These are phyloP conservation scores for Fennellomyces sp. DNA, from an alignment of 371 early-diverging fungal species.

Conservation along the genomic window DNA sequence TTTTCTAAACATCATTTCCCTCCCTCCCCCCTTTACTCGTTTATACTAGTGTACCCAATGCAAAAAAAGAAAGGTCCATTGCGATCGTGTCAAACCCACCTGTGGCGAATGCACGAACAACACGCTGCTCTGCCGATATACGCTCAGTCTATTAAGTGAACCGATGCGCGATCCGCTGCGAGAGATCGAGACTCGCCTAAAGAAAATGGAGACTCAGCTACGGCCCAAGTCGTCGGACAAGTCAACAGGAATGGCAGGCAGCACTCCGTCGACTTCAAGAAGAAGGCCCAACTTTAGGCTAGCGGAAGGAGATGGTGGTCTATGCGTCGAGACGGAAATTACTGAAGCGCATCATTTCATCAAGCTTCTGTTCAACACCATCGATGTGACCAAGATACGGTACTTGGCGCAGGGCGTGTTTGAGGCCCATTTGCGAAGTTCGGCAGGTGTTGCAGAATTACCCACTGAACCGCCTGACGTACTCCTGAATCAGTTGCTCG, in stretches of 20 bases:
- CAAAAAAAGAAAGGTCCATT: not conserved
- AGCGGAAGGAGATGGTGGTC: not conserved
- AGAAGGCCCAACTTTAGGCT: slow-evolving; percentile 3
- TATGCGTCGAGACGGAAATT: slow-evolving; percentile 17
- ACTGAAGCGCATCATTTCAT: slow-evolving; percentile 25
- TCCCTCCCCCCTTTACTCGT: not conserved
- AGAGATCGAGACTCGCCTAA: slow-evolving; percentile 8
- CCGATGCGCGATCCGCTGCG: slow-evolving; percentile 5
- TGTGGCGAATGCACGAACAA: slow-evolving; percentile 5
- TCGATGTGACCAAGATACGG: slow-evolving; percentile 10
- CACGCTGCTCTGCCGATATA: slow-evolving; percentile 3
- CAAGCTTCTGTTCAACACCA: slow-evolving; percentile 14
- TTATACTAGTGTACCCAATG: slow-evolving; percentile 8
- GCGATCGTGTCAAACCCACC: slow-evolving; percentile 11
- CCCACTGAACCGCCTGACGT: not conserved
- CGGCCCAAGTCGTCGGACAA: not conserved
- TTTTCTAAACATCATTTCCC: not conserved
- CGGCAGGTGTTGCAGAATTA: not conserved
- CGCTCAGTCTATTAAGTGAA: not conserved
- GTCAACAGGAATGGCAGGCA: not conserved
- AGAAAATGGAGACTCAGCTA: slow-evolving; percentile 10
- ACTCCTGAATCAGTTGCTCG: not conserved
- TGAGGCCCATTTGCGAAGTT: not conserved
- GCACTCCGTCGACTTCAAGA: not conserved
- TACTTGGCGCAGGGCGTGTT: slow-evolving; percentile 7